Percentiles rank a stretch among this genome's conserved stretches.
These are phyloP conservation scores for Didymella glomerata DNA, from an alignment of 2,329 filamentous ascomycete species.

Conservation along the genomic window DNA sequence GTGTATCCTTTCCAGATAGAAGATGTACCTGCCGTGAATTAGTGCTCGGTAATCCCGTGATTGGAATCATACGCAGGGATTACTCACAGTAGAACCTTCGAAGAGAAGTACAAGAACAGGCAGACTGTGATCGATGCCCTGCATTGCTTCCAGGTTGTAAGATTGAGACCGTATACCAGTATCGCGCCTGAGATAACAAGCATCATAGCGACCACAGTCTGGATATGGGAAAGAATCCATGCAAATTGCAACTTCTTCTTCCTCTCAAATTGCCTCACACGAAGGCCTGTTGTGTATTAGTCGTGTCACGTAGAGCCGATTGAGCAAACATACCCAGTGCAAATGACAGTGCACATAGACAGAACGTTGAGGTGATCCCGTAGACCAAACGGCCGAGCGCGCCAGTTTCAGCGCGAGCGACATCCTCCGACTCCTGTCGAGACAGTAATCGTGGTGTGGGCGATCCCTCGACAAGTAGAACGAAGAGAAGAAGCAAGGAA, in stretches of 20 bases:
- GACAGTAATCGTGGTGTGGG: neutral
- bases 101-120: constrained; percentile 7
- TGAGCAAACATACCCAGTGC: neutral
- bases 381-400: constrained; percentile 1
- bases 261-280: constrained; percentile 1
- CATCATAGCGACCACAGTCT: constrained; percentile 7
- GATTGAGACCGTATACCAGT: constrained; percentile 2
- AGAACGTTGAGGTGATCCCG: neutral
- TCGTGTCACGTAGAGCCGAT: no score
- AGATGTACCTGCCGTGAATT: neutral
- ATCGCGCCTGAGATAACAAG: constrained; percentile 3
- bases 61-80: no score
- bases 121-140: constrained; percentile 3
- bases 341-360: constrained; percentile 5
- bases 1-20: constrained; percentile 6
- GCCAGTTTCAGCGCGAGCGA: neutral
- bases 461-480: neutral
- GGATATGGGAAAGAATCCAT: neutral
- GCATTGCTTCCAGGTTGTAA: neutral
- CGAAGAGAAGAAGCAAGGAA: neutral
- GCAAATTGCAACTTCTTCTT: constrained; percentile 2
- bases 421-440: neutral
- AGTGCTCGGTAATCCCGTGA: neutral
- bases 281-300: neutral
- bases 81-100: constrained; percentile 3